Evolutionary conservation across 768 basidiomycete genomes (phyloP).

Genomic region (Lyophyllum semitale): DNA sequence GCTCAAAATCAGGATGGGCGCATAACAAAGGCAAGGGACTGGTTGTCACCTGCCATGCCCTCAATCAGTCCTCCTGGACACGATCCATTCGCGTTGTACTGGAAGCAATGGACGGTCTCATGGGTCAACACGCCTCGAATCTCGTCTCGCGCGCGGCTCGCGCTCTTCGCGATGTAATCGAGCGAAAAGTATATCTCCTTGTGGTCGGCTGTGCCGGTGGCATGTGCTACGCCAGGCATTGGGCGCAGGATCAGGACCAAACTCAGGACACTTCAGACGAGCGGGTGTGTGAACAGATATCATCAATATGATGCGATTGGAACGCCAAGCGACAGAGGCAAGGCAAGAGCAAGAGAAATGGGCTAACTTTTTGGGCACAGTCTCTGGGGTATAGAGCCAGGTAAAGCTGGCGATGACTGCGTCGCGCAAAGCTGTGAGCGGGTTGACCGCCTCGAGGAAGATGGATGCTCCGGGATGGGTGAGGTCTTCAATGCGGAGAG

Average conservation of each 20-base stretch:
- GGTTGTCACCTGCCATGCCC: constrained; percentile 67
- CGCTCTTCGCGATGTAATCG: constrained; percentile 54
- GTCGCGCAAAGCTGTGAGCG: constrained; percentile 38
- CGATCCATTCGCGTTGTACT: constrained; percentile 60
- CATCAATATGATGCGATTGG: not conserved
- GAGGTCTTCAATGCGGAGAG: constrained; percentile 59
- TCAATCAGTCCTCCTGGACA: constrained; percentile 76
- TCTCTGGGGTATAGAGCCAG: constrained; percentile 41
- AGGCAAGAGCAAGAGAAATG: not conserved
- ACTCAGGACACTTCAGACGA: constrained; percentile 43
- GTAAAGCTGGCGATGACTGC: constrained; percentile 52
- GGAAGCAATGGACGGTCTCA: constrained; percentile 81
- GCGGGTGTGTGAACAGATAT: constrained; percentile 3
- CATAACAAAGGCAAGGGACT: not conserved
- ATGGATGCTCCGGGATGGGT: constrained; percentile 56
- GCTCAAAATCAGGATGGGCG: not conserved
- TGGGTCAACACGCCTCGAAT: constrained; percentile 72
- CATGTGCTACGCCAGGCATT: constrained; percentile 74
- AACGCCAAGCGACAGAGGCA: not conserved
- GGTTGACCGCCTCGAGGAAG: constrained; percentile 55
- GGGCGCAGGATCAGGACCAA: constrained; percentile 62
- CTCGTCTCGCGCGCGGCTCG: constrained; percentile 52
- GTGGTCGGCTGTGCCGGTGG: constrained; percentile 50
- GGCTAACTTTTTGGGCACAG: constrained; percentile 39
- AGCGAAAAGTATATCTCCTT: constrained; percentile 80